Percentiles rank a stretch among this genome's conserved stretches.
Evolutionary conservation across 768 basidiomycete species (phyloP).

Genomic region (Auriscalpium vulgare): DNA sequence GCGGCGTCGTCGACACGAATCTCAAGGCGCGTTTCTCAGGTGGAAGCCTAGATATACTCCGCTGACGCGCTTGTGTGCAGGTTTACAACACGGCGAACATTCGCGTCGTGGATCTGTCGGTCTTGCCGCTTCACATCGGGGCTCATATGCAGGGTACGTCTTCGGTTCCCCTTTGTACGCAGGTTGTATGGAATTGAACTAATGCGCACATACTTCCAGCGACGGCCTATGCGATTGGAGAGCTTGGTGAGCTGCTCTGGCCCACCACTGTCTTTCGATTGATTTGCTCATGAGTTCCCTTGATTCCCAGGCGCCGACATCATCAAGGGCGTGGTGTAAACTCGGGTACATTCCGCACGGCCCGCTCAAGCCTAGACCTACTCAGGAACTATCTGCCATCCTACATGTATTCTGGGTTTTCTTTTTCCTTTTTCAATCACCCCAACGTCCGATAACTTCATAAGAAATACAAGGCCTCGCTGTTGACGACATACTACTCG

Average conservation of each 20-base stretch:
- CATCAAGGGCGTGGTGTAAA: constrained; percentile 1
- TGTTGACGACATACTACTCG: no score
- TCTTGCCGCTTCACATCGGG: constrained; percentile 22
- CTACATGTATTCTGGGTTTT: no score
- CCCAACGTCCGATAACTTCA: no score
- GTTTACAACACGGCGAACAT: constrained; percentile 25
- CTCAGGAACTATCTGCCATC: no score
- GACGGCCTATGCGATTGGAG: constrained; percentile 11
- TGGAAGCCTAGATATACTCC: not conserved
- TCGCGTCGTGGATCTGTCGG: constrained; percentile 22
- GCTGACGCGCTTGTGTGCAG: not conserved
- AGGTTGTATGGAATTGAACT: no score
- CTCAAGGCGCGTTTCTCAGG: constrained; percentile 2
- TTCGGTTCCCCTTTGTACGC: not conserved
- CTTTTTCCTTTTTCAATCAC: no score
- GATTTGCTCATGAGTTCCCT: not conserved
- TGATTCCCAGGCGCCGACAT: constrained; percentile 8
- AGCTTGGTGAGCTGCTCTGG: constrained; percentile 2
- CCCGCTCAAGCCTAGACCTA: no score
- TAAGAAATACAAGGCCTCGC: no score
- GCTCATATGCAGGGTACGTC: constrained; percentile 16
- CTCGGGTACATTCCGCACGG: not conserved
- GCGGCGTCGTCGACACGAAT: constrained; percentile 13
- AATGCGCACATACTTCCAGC: constrained; percentile 1
- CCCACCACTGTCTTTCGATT: not conserved